Evolutionary conservation across 1,139 yeast species (phyloP).

Genomic region (Pichia sp.): DNA sequence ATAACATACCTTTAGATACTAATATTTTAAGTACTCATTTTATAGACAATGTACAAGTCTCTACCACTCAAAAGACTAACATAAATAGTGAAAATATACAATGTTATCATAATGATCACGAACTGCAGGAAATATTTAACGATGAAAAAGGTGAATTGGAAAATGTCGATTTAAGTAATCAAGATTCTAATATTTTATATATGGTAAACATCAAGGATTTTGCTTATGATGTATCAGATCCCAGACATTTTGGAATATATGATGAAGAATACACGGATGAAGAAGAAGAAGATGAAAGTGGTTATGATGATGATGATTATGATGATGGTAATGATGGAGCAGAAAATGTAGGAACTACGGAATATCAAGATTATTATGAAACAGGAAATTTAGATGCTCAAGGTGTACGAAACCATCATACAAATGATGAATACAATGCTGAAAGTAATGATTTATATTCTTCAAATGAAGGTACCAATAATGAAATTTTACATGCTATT

Average conservation of each 20-base stretch:
- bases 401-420: neutral
- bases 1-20: too few relatives aligned
- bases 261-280: conserved; percentile 12
- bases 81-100: neutral
- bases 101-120: neutral
- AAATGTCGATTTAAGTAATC: neutral
- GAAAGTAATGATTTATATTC: neutral
- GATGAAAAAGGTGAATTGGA: neutral
- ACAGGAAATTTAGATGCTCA: neutral
- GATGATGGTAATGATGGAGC: conserved; percentile 11
- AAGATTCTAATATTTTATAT: neutral
- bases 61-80: too few relatives aligned
- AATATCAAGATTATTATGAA: neutral
- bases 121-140: too few relatives aligned
- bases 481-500: conserved; percentile 34
- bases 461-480: conserved; percentile 22
- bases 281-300: conserved; percentile 10
- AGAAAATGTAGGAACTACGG: too few relatives aligned
- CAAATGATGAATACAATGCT: neutral
- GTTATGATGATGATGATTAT: conserved; percentile 17
- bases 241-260: conserved; percentile 54
- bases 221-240: conserved; percentile 65
- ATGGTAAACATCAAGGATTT: conserved; percentile 55
- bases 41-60: too few relatives aligned
- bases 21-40: too few relatives aligned